Conservation (phyloP, 768 basidiomycete species). For the Tylopilus intermedius region DNA sequence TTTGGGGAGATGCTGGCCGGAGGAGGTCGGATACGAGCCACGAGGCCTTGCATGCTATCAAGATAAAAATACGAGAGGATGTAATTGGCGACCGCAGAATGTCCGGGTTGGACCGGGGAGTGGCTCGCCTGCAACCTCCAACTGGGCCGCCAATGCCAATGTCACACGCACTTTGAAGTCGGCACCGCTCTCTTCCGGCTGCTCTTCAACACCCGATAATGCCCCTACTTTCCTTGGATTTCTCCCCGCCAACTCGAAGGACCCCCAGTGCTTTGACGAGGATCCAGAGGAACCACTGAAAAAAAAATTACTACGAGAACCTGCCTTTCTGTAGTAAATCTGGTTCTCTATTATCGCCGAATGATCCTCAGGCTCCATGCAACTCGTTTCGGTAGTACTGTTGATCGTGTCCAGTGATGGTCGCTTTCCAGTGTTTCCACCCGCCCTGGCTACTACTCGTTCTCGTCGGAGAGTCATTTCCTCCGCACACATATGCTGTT, state of each 20-base stretch:
- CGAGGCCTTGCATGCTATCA: neutral
- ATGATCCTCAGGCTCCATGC: slow-evolving; percentile 1
- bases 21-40: neutral
- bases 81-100: too few species aligned
- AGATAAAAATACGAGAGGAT: neutral
- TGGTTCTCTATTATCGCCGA: neutral
- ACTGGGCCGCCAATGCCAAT: neutral
- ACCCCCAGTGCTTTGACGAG: slow-evolving; percentile 18
- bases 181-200: neutral
- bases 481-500: slow-evolving; percentile 42
- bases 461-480: slow-evolving; percentile 56
- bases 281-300: slow-evolving; percentile 37
- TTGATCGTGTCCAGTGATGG: slow-evolving; percentile 46
- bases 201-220: slow-evolving; percentile 18
- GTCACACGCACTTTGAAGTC: neutral
- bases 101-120: neutral
- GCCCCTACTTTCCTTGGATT: slow-evolving; percentile 30
- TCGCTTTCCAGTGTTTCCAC: slow-evolving; percentile 50
- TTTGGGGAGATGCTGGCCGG: too few species aligned
- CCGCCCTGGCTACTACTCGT: slow-evolving; percentile 66
- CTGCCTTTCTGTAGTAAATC: slow-evolving; percentile 52
- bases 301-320: slow-evolving; percentile 46
- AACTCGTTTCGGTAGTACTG: slow-evolving; percentile 26
- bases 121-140: neutral
- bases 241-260: slow-evolving; percentile 10